A percentile compares a stretch with the other conserved stretches of the same genome.
Conservation (phyloP, 176 grass and related monocot genomes). For the Oryza officinalis region DNA sequence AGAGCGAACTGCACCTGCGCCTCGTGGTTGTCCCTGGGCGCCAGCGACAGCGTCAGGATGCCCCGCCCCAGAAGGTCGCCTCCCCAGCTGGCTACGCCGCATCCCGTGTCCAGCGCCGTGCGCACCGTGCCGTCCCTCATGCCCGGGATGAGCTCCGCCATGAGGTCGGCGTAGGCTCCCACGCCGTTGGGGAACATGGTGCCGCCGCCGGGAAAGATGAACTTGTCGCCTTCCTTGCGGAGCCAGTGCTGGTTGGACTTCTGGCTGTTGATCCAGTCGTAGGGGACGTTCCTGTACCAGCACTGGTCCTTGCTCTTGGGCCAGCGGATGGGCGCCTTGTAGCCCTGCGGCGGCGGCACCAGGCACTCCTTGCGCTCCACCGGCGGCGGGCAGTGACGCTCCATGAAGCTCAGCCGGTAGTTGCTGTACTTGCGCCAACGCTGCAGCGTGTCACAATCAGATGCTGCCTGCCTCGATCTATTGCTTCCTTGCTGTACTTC, state of each 20-base stretch:
- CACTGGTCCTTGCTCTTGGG: constrained; percentile 95
- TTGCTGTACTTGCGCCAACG: constrained; percentile 80
- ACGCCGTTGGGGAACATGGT: constrained; percentile 99
- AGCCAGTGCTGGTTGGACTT: constrained; percentile 99
- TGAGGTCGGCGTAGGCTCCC: constrained; percentile 67
- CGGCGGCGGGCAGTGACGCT: constrained; percentile 81
- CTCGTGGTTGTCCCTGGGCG: constrained; percentile 93
- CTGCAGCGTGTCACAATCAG: not conserved
- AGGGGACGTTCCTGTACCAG: constrained; percentile 99
- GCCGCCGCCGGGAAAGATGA: constrained; percentile 88
- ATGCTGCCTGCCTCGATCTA: too few species aligned
- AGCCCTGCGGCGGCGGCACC: constrained; percentile 74
- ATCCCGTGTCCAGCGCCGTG: constrained; percentile 88
- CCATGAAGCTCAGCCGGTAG: constrained; percentile 94
- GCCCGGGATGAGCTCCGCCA: constrained; percentile 64
- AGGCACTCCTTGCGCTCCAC: constrained; percentile 74
- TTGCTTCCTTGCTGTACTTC: constrained; percentile 81
- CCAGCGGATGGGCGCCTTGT: constrained; percentile 91
- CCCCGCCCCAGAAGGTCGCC: constrained; percentile 76
- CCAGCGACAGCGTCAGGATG: constrained; percentile 78
- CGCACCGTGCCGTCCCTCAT: constrained; percentile 82
- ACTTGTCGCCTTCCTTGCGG: constrained; percentile 79
- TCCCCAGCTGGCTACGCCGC: constrained; percentile 92
- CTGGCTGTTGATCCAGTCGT: constrained; percentile 99
- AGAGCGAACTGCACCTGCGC: constrained; percentile 99